Percentiles rank a stretch among this genome's conserved stretches.
Conservation (phyloP, 2,329 filamentous ascomycete genomes). For the Colletotrichum nymphaeae region DNA sequence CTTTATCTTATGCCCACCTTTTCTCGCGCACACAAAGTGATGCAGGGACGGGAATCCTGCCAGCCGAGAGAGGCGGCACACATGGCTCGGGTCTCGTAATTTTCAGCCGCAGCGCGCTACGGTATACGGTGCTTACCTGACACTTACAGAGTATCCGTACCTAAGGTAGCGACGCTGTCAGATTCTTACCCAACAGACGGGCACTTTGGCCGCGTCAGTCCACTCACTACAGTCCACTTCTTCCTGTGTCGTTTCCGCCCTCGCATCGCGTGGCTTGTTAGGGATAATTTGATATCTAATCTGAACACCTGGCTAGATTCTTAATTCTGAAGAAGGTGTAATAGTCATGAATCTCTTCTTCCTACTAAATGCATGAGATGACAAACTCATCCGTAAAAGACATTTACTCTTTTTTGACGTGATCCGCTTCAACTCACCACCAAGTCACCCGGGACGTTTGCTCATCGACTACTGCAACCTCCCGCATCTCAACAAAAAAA, state of each 20-base stretch:
- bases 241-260: background rate
- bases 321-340: background rate
- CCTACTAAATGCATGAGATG: background rate
- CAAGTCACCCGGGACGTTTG: background rate
- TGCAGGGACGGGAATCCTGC: background rate
- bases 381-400: background rate
- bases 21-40: background rate
- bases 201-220: background rate
- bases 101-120: conserved; percentile 29
- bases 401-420: background rate
- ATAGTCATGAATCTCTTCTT: background rate
- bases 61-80: background rate
- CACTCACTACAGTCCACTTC: background rate
- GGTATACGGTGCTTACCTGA: conserved; percentile 14
- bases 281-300: background rate
- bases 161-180: background rate
- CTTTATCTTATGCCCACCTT: background rate
- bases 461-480: background rate
- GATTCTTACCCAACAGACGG: background rate
- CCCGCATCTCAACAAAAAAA: background rate
- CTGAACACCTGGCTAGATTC: background rate
- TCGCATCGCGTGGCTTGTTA: background rate
- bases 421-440: background rate
- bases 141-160: too few species aligned
- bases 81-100: background rate